Conservation (phyloP, 2,329 filamentous ascomycete genomes). For the Fusarium hainanense region DNA sequence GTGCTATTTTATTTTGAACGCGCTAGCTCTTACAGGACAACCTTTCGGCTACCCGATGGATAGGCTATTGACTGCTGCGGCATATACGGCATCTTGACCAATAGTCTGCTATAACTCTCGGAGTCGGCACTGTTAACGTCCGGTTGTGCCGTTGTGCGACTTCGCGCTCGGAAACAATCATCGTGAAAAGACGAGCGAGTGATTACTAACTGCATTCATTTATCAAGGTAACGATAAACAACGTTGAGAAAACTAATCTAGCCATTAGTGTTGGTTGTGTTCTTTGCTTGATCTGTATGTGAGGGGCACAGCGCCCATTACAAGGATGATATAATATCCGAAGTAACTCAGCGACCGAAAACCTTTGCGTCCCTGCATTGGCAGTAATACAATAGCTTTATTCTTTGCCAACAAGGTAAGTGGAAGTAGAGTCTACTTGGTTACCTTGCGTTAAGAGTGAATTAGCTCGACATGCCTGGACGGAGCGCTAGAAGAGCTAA, state of each 20-base stretch:
- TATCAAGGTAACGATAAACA: accelerated
- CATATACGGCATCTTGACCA: not conserved
- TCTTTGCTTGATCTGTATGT: not conserved
- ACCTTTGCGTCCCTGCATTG: accelerated
- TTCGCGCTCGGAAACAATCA: not conserved
- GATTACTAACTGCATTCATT: accelerated
- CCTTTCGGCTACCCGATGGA: not conserved
- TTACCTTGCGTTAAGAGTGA: not conserved
- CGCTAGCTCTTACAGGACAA: not conserved
- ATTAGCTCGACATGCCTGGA: not conserved
- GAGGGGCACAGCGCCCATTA: not conserved
- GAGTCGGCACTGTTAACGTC: not conserved
- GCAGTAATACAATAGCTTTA: no score
- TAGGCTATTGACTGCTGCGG: not conserved
- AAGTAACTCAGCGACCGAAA: not conserved
- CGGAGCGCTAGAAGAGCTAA: not conserved
- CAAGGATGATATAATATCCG: not conserved
- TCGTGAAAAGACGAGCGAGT: not conserved
- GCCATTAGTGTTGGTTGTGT: not conserved
- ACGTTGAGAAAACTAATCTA: not conserved
- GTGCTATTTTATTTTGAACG: not conserved
- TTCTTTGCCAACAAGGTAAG: no score
- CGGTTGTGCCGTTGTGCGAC: not conserved
- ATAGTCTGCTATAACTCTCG: not conserved
- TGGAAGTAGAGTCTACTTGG: not conserved